Evolutionary conservation across 169 alveolate species (phyloP).

Genomic region (Plasmodium cynomolgi): DNA sequence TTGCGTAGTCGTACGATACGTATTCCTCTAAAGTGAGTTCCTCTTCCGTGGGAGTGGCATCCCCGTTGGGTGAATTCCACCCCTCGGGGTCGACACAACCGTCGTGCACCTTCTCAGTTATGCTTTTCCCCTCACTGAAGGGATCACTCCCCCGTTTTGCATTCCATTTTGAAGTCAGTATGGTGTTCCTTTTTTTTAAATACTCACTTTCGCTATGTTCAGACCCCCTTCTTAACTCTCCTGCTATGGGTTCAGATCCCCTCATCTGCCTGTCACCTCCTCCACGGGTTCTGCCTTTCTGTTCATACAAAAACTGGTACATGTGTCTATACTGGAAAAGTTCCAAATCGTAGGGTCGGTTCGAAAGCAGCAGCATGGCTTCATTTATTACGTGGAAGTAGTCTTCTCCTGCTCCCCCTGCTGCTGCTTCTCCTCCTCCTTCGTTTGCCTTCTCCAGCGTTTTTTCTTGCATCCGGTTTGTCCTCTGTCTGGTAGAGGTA

Average conservation of each 20-base stretch:
- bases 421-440: not conserved
- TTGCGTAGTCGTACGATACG: constrained; percentile 46
- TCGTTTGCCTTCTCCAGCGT: not conserved
- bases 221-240: not conserved
- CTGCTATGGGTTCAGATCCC: not conserved
- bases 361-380: constrained; percentile 54
- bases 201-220: not conserved
- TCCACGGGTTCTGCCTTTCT: not conserved
- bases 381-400: constrained; percentile 50
- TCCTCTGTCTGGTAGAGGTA: not conserved
- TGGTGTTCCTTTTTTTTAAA: not conserved
- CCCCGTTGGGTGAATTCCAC: not conserved
- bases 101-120: not conserved
- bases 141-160: not conserved
- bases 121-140: not conserved
- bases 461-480: not conserved
- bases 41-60: not conserved
- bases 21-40: constrained; percentile 6
- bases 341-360: constrained; percentile 59
- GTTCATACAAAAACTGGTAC: constrained; percentile 31
- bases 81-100: not conserved
- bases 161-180: not conserved
- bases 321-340: constrained; percentile 27
- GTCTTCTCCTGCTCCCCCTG: not conserved
- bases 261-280: not conserved